These are phyloP conservation scores for Boletus reticuloceps DNA, from an alignment of 768 basidiomycete species.

Conservation along the genomic window DNA sequence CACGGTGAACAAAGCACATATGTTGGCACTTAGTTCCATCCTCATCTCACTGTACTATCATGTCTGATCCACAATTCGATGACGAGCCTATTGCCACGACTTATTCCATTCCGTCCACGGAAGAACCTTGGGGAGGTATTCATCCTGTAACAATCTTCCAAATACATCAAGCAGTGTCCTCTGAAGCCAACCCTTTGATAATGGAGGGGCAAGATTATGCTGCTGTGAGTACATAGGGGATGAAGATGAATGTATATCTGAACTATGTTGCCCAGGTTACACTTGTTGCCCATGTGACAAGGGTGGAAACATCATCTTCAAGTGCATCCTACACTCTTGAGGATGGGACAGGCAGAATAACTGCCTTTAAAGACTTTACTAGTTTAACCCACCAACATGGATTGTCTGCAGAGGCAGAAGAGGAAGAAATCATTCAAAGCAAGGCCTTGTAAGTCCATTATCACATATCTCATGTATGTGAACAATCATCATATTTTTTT, in stretches of 20 bases:
- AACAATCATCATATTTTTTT: neutral
- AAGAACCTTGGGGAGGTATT: neutral
- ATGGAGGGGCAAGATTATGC: slow-evolving; percentile 44
- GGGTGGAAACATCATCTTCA: slow-evolving; percentile 13
- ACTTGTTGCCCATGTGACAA: slow-evolving; percentile 46
- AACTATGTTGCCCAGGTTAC: slow-evolving; percentile 33
- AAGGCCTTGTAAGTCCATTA: slow-evolving; percentile 13
- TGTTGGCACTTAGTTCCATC: neutral
- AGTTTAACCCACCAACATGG: neutral
- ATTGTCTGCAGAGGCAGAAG: slow-evolving; percentile 1
- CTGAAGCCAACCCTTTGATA: slow-evolving; percentile 41
- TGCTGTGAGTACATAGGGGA: slow-evolving; percentile 4
- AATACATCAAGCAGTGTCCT: slow-evolving; percentile 41
- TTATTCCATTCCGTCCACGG: slow-evolving; percentile 1
- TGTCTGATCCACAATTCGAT: slow-evolving; percentile 4
- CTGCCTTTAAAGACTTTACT: neutral
- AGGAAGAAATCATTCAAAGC: slow-evolving; percentile 8
- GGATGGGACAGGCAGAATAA: slow-evolving; percentile 37
- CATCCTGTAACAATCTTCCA: slow-evolving; percentile 60
- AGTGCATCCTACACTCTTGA: slow-evolving; percentile 26
- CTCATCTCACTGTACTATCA: neutral
- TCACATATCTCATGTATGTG: neutral
- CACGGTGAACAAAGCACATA: neutral
- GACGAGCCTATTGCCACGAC: slow-evolving; percentile 3
- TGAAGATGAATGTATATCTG: slow-evolving; percentile 23